Conservation (phyloP, 2,329 filamentous ascomycete species). For the Passalora sequoiae region DNA sequence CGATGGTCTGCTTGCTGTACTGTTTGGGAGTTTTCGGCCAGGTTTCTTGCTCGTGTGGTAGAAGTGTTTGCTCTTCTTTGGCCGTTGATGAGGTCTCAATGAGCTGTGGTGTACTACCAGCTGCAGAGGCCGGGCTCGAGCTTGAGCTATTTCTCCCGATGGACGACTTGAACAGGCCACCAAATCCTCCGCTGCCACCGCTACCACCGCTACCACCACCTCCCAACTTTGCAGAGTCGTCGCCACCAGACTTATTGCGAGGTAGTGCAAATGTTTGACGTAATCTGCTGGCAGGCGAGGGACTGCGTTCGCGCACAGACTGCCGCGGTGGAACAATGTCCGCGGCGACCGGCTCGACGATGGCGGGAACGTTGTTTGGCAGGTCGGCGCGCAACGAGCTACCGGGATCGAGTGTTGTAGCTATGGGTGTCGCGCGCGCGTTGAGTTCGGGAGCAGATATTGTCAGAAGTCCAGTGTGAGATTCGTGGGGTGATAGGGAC, state of each 20-base stretch:
- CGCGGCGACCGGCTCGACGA: slow-evolving; percentile 24
- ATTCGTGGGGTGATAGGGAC: slow-evolving; percentile 41
- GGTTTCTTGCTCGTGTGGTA: slow-evolving; percentile 11
- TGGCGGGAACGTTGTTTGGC: slow-evolving; percentile 32
- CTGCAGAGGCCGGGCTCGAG: slow-evolving; percentile 24
- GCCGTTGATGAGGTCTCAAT: slow-evolving; percentile 1
- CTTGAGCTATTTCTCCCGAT: slow-evolving; percentile 32
- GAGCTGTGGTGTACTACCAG: slow-evolving; percentile 30
- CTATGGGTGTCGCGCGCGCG: slow-evolving; percentile 26
- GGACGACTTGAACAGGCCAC: slow-evolving; percentile 40
- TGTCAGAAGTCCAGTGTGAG: slow-evolving; percentile 47
- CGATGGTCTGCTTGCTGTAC: slow-evolving; percentile 26
- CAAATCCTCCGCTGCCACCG: slow-evolving; percentile 35
- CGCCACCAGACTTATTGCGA: slow-evolving; percentile 45
- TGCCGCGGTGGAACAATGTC: slow-evolving; percentile 18
- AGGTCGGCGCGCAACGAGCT: slow-evolving; percentile 33
- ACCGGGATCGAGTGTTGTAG: slow-evolving; percentile 20
- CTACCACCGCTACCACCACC: slow-evolving; percentile 33
- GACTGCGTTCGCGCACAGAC: slow-evolving; percentile 49
- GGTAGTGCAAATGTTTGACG: slow-evolving; percentile 61
- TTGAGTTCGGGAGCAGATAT: slow-evolving; percentile 45
- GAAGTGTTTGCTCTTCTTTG: slow-evolving; percentile 3
- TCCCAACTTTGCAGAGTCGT: slow-evolving; percentile 37
- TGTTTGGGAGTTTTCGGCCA: slow-evolving; percentile 24
- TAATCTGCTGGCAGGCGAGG: slow-evolving; percentile 66